A percentile compares a stretch with the other conserved stretches of the same genome.
These are phyloP conservation scores for Cryptococcus sp. DNA, from an alignment of 1,284 basidiomycete species.

Conservation along the genomic window DNA sequence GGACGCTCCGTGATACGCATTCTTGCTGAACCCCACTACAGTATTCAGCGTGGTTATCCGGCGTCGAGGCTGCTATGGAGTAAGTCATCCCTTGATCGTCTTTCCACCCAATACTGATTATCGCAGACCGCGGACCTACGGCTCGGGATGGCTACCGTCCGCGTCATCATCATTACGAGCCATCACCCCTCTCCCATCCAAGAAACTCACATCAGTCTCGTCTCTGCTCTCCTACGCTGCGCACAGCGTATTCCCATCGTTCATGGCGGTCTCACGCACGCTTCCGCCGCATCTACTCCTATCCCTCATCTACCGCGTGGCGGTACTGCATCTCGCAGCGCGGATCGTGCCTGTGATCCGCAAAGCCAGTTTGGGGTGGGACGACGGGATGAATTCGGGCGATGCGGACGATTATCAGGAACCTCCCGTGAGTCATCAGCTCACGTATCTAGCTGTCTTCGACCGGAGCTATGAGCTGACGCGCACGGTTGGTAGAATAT, in stretches of 20 bases:
- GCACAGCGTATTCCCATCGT: slow-evolving; percentile 31
- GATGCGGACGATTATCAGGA: slow-evolving; percentile 38
- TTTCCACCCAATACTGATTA: background rate
- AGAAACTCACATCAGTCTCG: slow-evolving; percentile 14
- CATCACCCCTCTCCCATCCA: slow-evolving; percentile 8
- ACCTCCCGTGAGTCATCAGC: slow-evolving; percentile 34
- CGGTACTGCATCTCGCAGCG: slow-evolving; percentile 81
- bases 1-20: background rate
- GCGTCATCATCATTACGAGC: slow-evolving; percentile 20
- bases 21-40: slow-evolving; percentile 6
- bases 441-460: background rate
- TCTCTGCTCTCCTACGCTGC: slow-evolving; percentile 32
- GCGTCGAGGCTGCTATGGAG: slow-evolving; percentile 51
- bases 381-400: slow-evolving; percentile 28
- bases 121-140: slow-evolving; percentile 44
- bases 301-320: slow-evolving; percentile 76
- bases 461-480: slow-evolving; percentile 4
- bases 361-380: slow-evolving; percentile 54
- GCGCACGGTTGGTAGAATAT: slow-evolving; percentile 35
- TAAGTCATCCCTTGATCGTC: slow-evolving; percentile 23
- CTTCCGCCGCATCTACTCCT: slow-evolving; percentile 60
- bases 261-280: slow-evolving; percentile 37
- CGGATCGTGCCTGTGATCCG: slow-evolving; percentile 73
- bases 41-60: slow-evolving; percentile 53
- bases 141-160: slow-evolving; percentile 44